These are phyloP conservation scores for Plenodomus biglobosus DNA, from an alignment of 2,329 filamentous ascomycete species.

Conservation along the genomic window DNA sequence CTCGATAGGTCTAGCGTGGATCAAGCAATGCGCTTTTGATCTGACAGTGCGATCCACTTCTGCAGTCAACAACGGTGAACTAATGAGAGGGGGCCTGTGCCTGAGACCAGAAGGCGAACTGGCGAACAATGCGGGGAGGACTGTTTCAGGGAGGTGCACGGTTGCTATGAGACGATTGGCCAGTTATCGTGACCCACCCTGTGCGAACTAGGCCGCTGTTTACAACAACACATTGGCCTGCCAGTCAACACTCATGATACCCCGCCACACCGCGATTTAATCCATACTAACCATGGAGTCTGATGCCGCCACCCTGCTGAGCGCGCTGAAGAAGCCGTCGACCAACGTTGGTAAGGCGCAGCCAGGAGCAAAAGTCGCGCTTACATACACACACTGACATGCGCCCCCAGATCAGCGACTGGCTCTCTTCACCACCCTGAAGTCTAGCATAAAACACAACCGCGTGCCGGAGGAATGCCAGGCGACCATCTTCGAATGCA, in stretches of 20 bases:
- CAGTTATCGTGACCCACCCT: background rate
- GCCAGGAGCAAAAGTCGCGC: background rate
- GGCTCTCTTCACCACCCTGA: conserved; percentile 67
- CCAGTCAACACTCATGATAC: background rate
- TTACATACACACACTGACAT: conserved; percentile 49
- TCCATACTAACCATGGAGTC: conserved; percentile 54
- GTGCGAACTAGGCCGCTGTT: background rate
- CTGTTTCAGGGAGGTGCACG: conserved; percentile 13
- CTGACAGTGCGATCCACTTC: background rate
- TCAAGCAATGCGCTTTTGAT: background rate
- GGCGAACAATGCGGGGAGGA: background rate
- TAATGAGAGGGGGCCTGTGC: background rate
- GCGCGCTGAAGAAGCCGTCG: conserved; percentile 61
- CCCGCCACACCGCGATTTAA: conserved; percentile 1
- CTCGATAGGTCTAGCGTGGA: background rate
- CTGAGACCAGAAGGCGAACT: background rate
- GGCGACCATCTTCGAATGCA: conserved; percentile 75
- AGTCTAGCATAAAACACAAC: conserved; percentile 89
- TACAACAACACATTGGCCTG: conserved; percentile 2
- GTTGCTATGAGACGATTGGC: conserved; percentile 14
- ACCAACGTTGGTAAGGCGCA: conserved; percentile 52
- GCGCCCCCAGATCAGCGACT: conserved; percentile 58
- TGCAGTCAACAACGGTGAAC: background rate
- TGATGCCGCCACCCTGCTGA: conserved; percentile 57
- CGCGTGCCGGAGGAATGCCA: conserved; percentile 78